phyloP scores from a whole-genome alignment of 225 moss, liverwort and hornwort species.

The Asterella californica region DNA sequence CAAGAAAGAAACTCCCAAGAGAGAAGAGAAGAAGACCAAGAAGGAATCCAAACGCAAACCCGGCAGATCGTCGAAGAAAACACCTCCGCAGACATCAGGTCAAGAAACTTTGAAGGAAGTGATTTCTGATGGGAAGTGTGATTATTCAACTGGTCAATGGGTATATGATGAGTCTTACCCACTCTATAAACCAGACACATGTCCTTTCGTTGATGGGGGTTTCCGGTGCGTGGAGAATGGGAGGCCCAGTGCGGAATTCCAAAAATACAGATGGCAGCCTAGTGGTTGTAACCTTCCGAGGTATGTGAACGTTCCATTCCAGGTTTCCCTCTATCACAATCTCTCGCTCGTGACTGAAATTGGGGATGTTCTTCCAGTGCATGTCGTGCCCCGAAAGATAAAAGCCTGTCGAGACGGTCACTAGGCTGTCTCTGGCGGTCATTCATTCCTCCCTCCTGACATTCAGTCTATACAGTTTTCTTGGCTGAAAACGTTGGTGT shows the following conservation, averaged over 20 bases:
- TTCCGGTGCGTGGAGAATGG: constrained; percentile 91
- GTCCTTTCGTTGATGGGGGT: constrained; percentile 69
- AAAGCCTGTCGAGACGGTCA: neutral
- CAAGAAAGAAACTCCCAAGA: neutral
- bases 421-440: too few species aligned
- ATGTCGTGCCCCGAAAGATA: neutral
- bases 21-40: neutral
- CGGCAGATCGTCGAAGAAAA: neutral
- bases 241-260: constrained; percentile 63
- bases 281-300: constrained; percentile 64
- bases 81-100: neutral
- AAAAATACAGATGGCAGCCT: constrained; percentile 85
- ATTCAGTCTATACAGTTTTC: too few species aligned
- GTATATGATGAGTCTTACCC: constrained; percentile 69
- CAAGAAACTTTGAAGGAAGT: constrained; percentile 9
- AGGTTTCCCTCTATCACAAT: neutral
- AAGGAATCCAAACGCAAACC: neutral
- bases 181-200: constrained; percentile 57
- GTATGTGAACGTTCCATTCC: constrained; percentile 19
- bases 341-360: neutral
- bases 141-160: constrained; percentile 62
- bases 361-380: neutral
- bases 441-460: too few species aligned
- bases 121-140: constrained; percentile 32
- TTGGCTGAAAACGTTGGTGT: too few species aligned